phyloP scores from a whole-genome alignment of 1,139 yeast genomes.

The Nadsonia commutata region DNA sequence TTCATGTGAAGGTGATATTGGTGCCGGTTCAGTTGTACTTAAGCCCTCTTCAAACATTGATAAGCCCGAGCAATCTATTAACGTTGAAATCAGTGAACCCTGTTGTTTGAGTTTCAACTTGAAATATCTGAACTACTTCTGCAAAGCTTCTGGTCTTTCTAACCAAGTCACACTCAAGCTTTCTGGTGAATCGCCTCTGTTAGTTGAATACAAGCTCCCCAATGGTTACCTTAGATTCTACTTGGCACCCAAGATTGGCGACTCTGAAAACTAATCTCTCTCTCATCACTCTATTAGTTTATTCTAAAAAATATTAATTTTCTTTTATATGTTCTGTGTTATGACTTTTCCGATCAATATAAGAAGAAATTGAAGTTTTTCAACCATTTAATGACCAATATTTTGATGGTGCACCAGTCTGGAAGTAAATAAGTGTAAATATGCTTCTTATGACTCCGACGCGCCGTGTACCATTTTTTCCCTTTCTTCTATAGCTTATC shows the following conservation, averaged over 20 bases:
- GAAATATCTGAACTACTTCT: slow-evolving; percentile 77
- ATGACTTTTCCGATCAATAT: too few species aligned
- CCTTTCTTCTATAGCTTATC: too few species aligned
- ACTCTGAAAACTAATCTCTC: slow-evolving; percentile 40
- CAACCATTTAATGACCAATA: slow-evolving; percentile 42
- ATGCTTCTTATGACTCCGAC: too few species aligned
- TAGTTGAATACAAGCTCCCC: slow-evolving; percentile 82
- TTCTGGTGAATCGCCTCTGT: slow-evolving; percentile 86
- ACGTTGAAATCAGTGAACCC: slow-evolving; percentile 70
- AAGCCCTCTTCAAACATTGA: slow-evolving; percentile 77
- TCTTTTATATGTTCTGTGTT: too few species aligned
- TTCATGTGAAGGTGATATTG: slow-evolving; percentile 83
- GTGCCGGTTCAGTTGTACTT: slow-evolving; percentile 73
- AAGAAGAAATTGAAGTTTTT: slow-evolving; percentile 48
- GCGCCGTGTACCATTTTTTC: too few species aligned
- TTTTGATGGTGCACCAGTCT: too few species aligned
- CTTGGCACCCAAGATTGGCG: slow-evolving; percentile 95
- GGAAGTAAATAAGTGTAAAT: too few species aligned
- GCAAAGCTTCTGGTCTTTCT: slow-evolving; percentile 77
- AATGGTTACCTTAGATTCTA: slow-evolving; percentile 91
- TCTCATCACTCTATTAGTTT: too few species aligned
- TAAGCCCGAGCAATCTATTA: slow-evolving; percentile 53
- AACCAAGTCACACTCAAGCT: slow-evolving; percentile 67
- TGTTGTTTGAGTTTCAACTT: slow-evolving; percentile 84
- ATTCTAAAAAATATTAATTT: too few species aligned